Evolutionary conservation across 768 basidiomycete species (phyloP).

Genomic region (Hortiboletus flavorubellus): DNA sequence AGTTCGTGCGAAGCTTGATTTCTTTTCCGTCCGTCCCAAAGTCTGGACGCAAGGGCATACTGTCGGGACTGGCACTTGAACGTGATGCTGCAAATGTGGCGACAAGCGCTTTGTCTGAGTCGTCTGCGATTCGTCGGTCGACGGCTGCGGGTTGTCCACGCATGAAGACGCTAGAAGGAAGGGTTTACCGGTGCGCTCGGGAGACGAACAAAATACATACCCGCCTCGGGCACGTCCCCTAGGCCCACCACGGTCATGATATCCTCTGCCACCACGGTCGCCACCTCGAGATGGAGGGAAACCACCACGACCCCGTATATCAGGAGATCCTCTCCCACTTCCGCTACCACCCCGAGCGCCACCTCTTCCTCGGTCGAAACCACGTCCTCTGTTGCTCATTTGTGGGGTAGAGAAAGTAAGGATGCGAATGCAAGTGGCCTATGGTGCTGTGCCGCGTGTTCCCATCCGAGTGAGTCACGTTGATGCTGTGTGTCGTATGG

Average conservation of each 20-base stretch:
- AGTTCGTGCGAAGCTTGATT: constrained; percentile 51
- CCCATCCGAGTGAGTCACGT: constrained; percentile 7
- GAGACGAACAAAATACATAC: constrained; percentile 24
- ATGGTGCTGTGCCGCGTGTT: neutral
- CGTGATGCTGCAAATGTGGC: constrained; percentile 26
- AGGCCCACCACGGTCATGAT: constrained; percentile 23
- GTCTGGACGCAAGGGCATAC: constrained; percentile 47
- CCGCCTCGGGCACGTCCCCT: constrained; percentile 38
- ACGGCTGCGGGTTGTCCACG: constrained; percentile 42
- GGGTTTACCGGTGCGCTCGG: neutral
- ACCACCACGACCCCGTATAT: constrained; percentile 27
- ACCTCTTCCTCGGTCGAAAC: constrained; percentile 38
- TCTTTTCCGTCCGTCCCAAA: constrained; percentile 42
- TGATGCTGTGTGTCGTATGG: constrained; percentile 19
- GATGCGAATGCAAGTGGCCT: neutral
- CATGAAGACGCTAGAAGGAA: constrained; percentile 38
- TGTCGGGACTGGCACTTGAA: constrained; percentile 20
- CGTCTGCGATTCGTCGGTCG: constrained; percentile 47
- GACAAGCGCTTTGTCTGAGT: constrained; percentile 45
- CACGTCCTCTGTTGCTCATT: constrained; percentile 42
- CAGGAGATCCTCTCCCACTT: constrained; percentile 32
- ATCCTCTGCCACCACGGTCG: constrained; percentile 33
- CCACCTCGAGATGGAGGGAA: constrained; percentile 27
- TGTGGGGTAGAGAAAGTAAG: neutral
- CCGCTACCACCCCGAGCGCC: constrained; percentile 34